Conservation (phyloP, 2,329 filamentous ascomycete genomes). For the Aspergillus pseudoterreus region DNA sequence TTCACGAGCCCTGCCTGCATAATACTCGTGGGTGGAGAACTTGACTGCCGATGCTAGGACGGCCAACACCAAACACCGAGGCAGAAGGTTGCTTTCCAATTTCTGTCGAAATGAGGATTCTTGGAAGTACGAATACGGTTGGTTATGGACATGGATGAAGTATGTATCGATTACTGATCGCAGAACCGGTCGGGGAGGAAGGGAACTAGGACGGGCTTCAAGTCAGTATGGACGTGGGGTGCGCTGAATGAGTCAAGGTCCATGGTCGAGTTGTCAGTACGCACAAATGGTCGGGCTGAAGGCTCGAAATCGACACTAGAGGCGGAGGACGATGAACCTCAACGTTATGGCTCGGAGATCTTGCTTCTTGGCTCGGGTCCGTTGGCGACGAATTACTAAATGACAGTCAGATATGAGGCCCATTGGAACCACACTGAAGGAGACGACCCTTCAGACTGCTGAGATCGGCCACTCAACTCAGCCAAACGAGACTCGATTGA, state of each 20-base stretch:
- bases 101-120: slow-evolving; percentile 29
- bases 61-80: slow-evolving; percentile 29
- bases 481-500: slow-evolving; percentile 22
- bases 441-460: no score
- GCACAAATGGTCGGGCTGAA: not conserved
- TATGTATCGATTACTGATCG: slow-evolving; percentile 24
- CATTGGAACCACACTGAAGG: no score
- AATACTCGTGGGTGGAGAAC: slow-evolving; percentile 27
- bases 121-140: slow-evolving; percentile 39
- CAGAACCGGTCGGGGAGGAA: slow-evolving; percentile 12
- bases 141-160: slow-evolving; percentile 34
- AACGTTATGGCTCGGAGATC: no score
- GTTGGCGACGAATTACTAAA: no score
- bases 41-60: slow-evolving; percentile 30
- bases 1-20: slow-evolving; percentile 19
- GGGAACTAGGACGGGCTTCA: slow-evolving; percentile 4
- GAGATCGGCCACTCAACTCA: no score
- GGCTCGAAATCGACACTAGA: slow-evolving; percentile 13
- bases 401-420: no score
- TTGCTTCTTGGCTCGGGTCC: no score
- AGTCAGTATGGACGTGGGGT: not conserved
- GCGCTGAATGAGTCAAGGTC: not conserved
- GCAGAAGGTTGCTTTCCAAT: slow-evolving; percentile 21
- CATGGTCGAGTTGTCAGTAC: not conserved
- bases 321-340: not conserved